Evolutionary conservation across 176 grass and related monocot genomes (phyloP).

Genomic region (Raddia distichophylla): DNA sequence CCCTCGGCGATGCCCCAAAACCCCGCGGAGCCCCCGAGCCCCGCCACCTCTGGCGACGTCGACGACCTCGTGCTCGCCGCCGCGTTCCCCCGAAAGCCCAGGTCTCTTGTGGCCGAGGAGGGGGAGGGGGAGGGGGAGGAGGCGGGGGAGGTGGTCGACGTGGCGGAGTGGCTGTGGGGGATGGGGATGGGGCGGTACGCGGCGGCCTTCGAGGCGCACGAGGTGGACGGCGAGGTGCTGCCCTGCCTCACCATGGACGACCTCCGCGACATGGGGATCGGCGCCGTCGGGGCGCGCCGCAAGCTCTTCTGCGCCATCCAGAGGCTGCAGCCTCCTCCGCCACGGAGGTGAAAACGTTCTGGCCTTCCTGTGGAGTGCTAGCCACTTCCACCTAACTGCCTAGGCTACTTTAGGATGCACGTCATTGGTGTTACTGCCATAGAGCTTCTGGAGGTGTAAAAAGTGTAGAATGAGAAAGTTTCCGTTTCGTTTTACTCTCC

Average conservation of each 20-base stretch:
- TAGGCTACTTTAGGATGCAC: conserved; percentile 10
- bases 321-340: conserved; percentile 30
- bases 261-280: conserved; percentile 75
- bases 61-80: conserved; percentile 35
- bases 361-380: background rate
- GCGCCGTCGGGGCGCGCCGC: conserved; percentile 59
- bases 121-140: conserved; percentile 18
- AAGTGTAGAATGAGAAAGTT: conserved; percentile 17
- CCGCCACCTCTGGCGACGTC: conserved; percentile 10
- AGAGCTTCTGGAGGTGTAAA: conserved; percentile 16
- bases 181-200: conserved; percentile 61
- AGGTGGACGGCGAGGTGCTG: conserved; percentile 65
- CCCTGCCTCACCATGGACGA: conserved; percentile 69
- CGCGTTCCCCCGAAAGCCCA: conserved; percentile 39
- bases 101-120: background rate
- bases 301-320: conserved; percentile 74
- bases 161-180: conserved; percentile 50
- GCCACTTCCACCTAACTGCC: background rate
- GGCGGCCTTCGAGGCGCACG: conserved; percentile 59
- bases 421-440: background rate
- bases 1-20: background rate
- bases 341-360: conserved; percentile 52
- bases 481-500: background rate
- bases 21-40: conserved; percentile 22
- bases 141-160: conserved; percentile 40